phyloP scores from a whole-genome alignment of 305 asterid genomes.

The Solanum hybrid region DNA sequence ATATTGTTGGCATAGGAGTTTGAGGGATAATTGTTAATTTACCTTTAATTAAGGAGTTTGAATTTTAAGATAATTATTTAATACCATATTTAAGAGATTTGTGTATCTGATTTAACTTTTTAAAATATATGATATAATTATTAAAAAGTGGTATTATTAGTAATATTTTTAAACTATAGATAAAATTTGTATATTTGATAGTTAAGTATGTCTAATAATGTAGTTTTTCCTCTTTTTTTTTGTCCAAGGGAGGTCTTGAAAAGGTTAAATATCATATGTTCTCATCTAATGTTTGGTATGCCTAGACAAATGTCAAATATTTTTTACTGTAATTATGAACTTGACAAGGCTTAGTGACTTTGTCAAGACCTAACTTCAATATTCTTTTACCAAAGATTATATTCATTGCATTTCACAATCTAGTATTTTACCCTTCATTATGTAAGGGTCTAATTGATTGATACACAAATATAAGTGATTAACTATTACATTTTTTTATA shows the following conservation, averaged over 20 bases:
- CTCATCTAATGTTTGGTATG: not conserved
- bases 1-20: too few relatives aligned
- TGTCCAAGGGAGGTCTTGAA: not conserved
- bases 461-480: not conserved
- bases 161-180: too few relatives aligned
- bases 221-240: not conserved
- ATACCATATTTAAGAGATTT: too few relatives aligned
- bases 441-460: not conserved
- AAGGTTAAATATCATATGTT: not conserved
- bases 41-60: too few relatives aligned
- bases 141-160: too few relatives aligned
- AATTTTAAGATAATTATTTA: too few relatives aligned
- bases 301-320: not conserved
- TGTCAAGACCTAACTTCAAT: not conserved
- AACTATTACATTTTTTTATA: not conserved
- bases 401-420: not conserved
- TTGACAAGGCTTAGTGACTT: not conserved
- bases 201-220: too few relatives aligned
- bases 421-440: not conserved
- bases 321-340: not conserved
- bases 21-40: too few relatives aligned
- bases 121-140: too few relatives aligned
- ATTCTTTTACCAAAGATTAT: not conserved
- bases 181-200: too few relatives aligned
- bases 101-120: too few relatives aligned